These are phyloP conservation scores for Phyllosticta capitalensis DNA, from an alignment of 2,329 filamentous ascomycete genomes.

Conservation along the genomic window DNA sequence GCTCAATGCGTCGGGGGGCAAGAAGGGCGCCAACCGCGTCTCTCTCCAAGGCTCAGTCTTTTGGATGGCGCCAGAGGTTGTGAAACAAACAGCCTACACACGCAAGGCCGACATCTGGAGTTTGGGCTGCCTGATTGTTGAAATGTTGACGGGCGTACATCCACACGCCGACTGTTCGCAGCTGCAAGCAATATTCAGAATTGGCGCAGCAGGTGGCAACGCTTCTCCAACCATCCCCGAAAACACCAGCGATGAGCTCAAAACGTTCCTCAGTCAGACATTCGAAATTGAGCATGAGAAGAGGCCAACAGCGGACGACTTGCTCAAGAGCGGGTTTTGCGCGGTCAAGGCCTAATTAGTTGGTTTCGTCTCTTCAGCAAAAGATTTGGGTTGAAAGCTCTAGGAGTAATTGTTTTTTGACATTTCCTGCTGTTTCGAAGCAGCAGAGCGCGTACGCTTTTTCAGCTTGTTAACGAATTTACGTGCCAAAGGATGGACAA, in stretches of 20 bases:
- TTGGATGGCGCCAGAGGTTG: constrained; percentile 99
- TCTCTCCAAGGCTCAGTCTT: constrained; percentile 96
- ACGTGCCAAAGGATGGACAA: neutral
- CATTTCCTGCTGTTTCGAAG: neutral
- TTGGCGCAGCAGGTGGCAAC: constrained; percentile 64
- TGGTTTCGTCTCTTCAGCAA: neutral
- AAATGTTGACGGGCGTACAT: constrained; percentile 97
- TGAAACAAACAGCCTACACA: constrained; percentile 94
- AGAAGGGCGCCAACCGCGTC: constrained; percentile 51
- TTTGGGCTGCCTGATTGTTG: constrained; percentile 88
- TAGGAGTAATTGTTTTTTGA: constrained; percentile 1
- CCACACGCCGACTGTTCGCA: constrained; percentile 97
- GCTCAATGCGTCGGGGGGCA: constrained; percentile 40
- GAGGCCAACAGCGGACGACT: constrained; percentile 82
- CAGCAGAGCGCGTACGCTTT: neutral
- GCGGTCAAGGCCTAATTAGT: constrained; percentile 52
- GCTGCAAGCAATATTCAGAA: constrained; percentile 97
- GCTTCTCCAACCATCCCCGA: constrained; percentile 84
- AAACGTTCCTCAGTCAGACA: constrained; percentile 73
- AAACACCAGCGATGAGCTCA: constrained; percentile 72
- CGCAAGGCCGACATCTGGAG: constrained; percentile 99
- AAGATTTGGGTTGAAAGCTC: neutral
- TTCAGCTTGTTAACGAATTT: neutral
- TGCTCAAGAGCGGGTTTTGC: constrained; percentile 76
- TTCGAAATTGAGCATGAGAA: constrained; percentile 95